Base-by-base conservation (phyloP, 371 early-diverging fungal genomes). In the Chytridium lagenaria region DNA sequence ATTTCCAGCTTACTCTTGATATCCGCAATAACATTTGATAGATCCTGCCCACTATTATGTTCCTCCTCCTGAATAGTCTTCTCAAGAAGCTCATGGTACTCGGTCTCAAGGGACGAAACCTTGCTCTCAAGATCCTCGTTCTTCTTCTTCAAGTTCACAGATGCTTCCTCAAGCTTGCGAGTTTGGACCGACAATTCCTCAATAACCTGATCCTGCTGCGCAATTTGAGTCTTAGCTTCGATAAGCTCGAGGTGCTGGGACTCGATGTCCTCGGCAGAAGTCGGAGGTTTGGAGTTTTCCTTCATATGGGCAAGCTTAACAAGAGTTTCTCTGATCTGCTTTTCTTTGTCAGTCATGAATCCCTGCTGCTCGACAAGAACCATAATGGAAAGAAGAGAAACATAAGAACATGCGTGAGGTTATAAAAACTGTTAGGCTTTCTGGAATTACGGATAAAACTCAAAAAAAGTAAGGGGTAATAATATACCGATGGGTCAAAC, bases 11-110 rank as follows among this genome's bases (percentile, higher is more conserved):
- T 93, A 68, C 85, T 84, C 85, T 91, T 92, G 44, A 95, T 84
- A 57, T 94, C 94, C 50, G 88, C 84, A 71, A 94, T 87, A 49
- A 91, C 90, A 70, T 88, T 90, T 22, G 87, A 84, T 63, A 91
- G 85, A 66, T 83, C 84, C 28, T 69, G 75, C 2, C 81, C 74
- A 39, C 78, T 86, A 68, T 90, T 86, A 68, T 88, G 90, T 75
- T 95, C 94, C 77, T 96, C 96, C 52, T 94, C 95, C 15, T 91
- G 91, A 71, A 97, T 95, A 2, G 96, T 93, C 84, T 93, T 92
- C 75, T 96, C 95, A n/a, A 97, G 77, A 71, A 96, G 82, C 79
- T 96, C 95, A 73, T 95, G 94, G 78, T 95, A 97, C 80, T 97
- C 98, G 37, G 87, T 77, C 78, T 95, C 93, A 34, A 96, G 83